These are phyloP conservation scores for Calocera viscosa DNA, from an alignment of 768 basidiomycete genomes.

Conservation along the genomic window DNA sequence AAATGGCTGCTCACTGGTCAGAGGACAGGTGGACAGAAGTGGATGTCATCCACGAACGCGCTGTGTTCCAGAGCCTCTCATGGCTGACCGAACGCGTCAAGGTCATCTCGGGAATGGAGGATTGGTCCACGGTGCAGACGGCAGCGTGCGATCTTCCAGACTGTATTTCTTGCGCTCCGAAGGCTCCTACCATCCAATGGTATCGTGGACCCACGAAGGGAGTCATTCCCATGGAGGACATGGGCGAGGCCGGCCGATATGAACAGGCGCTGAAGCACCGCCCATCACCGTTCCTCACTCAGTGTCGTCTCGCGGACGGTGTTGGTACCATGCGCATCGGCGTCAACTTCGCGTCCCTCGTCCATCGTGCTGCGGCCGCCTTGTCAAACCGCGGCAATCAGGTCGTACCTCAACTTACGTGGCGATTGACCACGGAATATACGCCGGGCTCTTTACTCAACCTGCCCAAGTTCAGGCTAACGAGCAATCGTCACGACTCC, in stretches of 20 bases:
- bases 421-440: slow-evolving; percentile 74
- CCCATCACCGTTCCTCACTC: slow-evolving; percentile 76
- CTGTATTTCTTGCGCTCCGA: slow-evolving; percentile 76
- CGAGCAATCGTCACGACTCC: slow-evolving; percentile 62
- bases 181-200: slow-evolving; percentile 66
- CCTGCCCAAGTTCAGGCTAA: slow-evolving; percentile 53
- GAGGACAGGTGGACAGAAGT: slow-evolving; percentile 61
- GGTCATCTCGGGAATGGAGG: slow-evolving; percentile 52
- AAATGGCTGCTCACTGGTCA: slow-evolving; percentile 67
- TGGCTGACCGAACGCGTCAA: slow-evolving; percentile 82
- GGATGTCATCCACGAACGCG: slow-evolving; percentile 74
- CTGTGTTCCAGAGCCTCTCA: slow-evolving; percentile 64
- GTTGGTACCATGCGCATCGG: slow-evolving; percentile 68
- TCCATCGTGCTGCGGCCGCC: slow-evolving; percentile 74
- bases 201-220: slow-evolving; percentile 42
- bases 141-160: slow-evolving; percentile 34
- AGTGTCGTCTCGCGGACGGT: slow-evolving; percentile 53
- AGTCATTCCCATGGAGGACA: slow-evolving; percentile 64
- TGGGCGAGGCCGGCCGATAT: slow-evolving; percentile 74
- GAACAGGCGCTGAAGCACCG: slow-evolving; percentile 78
- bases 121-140: slow-evolving; percentile 52
- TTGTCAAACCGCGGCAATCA: slow-evolving; percentile 48
- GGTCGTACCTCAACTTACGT: slow-evolving; percentile 45
- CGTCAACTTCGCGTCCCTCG: slow-evolving; percentile 72
- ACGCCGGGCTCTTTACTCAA: slow-evolving; percentile 46